Evolutionary conservation across 1,139 yeast species (phyloP), one percentile per base, ranked within the genome.

Genomic region (Nakaseomyces kungkrabaensis): DNA sequence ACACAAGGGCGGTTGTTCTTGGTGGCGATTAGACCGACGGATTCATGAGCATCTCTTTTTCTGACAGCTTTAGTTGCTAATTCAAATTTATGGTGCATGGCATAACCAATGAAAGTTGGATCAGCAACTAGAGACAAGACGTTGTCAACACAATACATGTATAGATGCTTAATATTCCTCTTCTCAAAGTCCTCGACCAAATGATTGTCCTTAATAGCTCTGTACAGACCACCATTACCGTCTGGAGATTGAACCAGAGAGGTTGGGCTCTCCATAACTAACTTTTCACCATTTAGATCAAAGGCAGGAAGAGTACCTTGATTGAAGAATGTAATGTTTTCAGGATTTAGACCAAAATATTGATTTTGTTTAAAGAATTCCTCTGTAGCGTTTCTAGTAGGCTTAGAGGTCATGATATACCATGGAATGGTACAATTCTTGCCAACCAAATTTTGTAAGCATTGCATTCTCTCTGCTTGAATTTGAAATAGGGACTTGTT

Each of bases 111-210:
- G 63, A 94, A 92, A 0, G 79, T 72, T 1, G 99, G 99, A 66
- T 94, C 99, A 1, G 97, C 97, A 49, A 92, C 90, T 65, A 84
- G 85, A 43, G 90, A 97, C 49, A 94, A 73, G 40, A 85, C 83
- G 68, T 94, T 94, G 69, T 94, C 99, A 47, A 94, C 97, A 69
- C 97, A 90, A 71, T 89, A 94, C 85, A 90, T 86, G 70, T 94
- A 97, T 54, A 94, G 75, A 66, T 92, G 98, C 68, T 87, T 80
- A 56, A 92, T 80, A 7, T 88, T 89, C 51, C 81, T 81, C n/a
- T 60, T 55, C 29, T 70, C 63, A 65, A 92, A 78, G 64, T 90
- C 96, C 8, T 77, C 77, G 47, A 92, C 64, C 26, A 90, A 73
- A 1, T 80, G 78, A 56, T 83, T 78, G 40, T 77, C 76, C 58